These are phyloP conservation scores for Nemania sp. DNA, from an alignment of 2,329 filamentous ascomycete species.

Conservation along the genomic window DNA sequence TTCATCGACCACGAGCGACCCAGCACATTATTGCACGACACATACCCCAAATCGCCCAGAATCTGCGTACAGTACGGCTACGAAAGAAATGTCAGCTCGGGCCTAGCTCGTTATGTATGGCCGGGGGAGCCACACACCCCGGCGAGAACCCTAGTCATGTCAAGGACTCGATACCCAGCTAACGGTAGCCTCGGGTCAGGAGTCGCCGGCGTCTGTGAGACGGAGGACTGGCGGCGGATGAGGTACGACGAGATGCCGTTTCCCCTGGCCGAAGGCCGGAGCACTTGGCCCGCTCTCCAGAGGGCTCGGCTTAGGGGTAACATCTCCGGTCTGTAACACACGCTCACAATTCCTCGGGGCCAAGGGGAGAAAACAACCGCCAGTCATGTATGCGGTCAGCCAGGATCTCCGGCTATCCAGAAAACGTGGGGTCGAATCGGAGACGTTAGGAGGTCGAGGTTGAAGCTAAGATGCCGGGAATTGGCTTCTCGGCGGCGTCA, in stretches of 20 bases:
- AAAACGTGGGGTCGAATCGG: neutral
- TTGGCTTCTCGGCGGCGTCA: neutral
- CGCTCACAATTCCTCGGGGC: neutral
- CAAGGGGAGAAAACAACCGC: too few species aligned
- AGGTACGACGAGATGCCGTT: slow-evolving; percentile 6
- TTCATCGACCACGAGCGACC: slow-evolving; percentile 11
- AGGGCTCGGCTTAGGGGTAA: slow-evolving; percentile 22
- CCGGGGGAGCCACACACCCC: slow-evolving; percentile 66
- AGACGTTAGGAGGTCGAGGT: neutral
- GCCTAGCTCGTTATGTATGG: neutral
- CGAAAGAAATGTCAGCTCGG: slow-evolving; percentile 27
- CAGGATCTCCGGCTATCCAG: too few species aligned
- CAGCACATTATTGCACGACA: slow-evolving; percentile 19
- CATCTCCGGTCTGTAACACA: slow-evolving; percentile 23
- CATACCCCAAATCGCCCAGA: slow-evolving; percentile 90
- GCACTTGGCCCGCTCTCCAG: slow-evolving; percentile 12
- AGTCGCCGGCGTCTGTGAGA: slow-evolving; percentile 32
- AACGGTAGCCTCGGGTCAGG: slow-evolving; percentile 61
- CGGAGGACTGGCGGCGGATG: slow-evolving; percentile 36
- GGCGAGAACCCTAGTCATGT: slow-evolving; percentile 95
- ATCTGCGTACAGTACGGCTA: slow-evolving; percentile 98
- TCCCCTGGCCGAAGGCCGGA: slow-evolving; percentile 12
- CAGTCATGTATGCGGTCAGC: neutral
- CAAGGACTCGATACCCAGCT: slow-evolving; percentile 84
- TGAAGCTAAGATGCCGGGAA: neutral